Evolutionary conservation across 495 filamentous ascomycete species (phyloP).

Genomic region (Rhizodiscina lignyota): DNA sequence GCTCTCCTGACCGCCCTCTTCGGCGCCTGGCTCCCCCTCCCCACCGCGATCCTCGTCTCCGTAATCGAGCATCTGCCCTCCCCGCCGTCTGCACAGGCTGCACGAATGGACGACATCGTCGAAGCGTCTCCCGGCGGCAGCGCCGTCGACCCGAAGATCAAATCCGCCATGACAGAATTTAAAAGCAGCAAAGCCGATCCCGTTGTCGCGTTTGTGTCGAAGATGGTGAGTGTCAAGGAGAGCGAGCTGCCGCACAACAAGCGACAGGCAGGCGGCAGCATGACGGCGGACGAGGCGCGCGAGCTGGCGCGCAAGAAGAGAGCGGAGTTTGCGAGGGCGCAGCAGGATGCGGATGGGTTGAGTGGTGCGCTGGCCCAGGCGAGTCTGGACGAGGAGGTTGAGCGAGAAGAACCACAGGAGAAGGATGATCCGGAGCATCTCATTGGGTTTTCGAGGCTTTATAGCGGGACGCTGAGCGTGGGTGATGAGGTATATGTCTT

Average conservation of each 20-base stretch:
- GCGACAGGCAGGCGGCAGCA: constrained; percentile 42
- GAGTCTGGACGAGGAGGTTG: constrained; percentile 16
- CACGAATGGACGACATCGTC: constrained; percentile 61
- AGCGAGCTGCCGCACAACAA: constrained; percentile 76
- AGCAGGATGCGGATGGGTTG: constrained; percentile 36
- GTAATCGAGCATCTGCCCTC: constrained; percentile 87
- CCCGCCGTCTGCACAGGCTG: constrained; percentile 67
- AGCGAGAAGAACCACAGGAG: constrained; percentile 22
- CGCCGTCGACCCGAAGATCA: constrained; percentile 47
- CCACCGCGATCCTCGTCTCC: constrained; percentile 81
- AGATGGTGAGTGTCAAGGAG: constrained; percentile 90
- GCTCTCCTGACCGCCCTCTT: constrained; percentile 77
- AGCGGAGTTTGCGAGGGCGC: constrained; percentile 65
- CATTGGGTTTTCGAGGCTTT: constrained; percentile 87
- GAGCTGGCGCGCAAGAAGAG: constrained; percentile 78
- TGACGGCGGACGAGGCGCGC: constrained; percentile 78
- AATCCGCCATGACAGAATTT: constrained; percentile 67
- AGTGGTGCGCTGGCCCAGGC: constrained; percentile 3
- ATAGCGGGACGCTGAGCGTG: constrained; percentile 75
- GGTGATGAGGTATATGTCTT: constrained; percentile 86
- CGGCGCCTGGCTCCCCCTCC: constrained; percentile 78
- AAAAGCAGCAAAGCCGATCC: constrained; percentile 51
- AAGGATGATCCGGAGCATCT: constrained; percentile 63
- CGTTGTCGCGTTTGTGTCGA: constrained; percentile 90
- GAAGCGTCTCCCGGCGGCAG: constrained; percentile 63